Conservation (phyloP, 2,329 filamentous ascomycete genomes). For the Pyrenophora tritici-repentis region DNA sequence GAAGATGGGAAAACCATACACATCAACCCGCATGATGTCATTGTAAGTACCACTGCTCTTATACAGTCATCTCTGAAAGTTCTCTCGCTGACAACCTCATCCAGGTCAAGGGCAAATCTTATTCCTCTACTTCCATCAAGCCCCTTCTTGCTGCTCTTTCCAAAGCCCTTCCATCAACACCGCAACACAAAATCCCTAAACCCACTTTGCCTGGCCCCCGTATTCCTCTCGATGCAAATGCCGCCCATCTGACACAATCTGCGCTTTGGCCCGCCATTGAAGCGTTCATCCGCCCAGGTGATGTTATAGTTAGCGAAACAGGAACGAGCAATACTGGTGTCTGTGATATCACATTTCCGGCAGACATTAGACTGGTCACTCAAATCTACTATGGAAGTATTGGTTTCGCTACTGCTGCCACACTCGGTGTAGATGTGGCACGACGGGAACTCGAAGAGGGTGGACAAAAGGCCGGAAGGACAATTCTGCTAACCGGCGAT, state of each 20-base stretch:
- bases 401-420: constrained; percentile 50
- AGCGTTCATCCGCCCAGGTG: constrained; percentile 44
- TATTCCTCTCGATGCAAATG: constrained; percentile 38
- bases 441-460: constrained; percentile 50
- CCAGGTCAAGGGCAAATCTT: constrained; percentile 39
- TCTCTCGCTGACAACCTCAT: not conserved
- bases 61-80: not conserved
- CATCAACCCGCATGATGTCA: constrained; percentile 47
- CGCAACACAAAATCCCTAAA: constrained; percentile 30
- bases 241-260: constrained; percentile 50
- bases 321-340: constrained; percentile 50
- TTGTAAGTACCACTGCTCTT: constrained; percentile 22
- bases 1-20: constrained; percentile 37
- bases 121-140: constrained; percentile 45
- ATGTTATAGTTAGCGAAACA: constrained; percentile 51
- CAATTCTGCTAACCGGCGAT: constrained; percentile 65
- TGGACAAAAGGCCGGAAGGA: constrained; percentile 37
- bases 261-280: constrained; percentile 52
- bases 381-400: constrained; percentile 54
- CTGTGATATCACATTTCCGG: constrained; percentile 41
- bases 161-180: constrained; percentile 25
- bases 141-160: constrained; percentile 41
- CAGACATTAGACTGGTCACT: constrained; percentile 38
- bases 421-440: constrained; percentile 54
- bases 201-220: constrained; percentile 34